Evolutionary conservation across 176 grass and related monocot genomes (phyloP).

Genomic region (Dendrocalamus sinicus): DNA sequence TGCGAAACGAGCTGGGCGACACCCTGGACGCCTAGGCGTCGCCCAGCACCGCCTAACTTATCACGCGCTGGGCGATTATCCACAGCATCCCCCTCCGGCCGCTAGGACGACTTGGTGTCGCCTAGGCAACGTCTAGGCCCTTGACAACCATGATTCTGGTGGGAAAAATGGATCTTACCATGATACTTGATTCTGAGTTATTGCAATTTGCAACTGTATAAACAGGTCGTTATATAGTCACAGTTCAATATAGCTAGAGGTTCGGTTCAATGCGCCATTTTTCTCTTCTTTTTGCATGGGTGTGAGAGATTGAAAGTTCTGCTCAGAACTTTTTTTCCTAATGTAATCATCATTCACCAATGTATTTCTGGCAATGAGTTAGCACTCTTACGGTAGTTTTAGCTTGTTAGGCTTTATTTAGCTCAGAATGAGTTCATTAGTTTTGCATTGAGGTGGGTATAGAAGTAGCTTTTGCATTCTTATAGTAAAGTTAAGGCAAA

Average conservation of each 20-base stretch:
- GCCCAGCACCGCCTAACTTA: no score
- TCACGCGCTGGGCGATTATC: no score
- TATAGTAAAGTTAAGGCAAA: conserved; percentile 2
- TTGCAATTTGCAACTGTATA: background rate
- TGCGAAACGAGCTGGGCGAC: no score
- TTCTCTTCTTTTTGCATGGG: background rate
- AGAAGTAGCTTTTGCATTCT: conserved; percentile 4
- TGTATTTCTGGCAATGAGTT: background rate
- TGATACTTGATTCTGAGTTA: background rate
- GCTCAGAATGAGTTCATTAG: background rate
- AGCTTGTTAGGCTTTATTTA: background rate
- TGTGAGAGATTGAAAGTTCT: background rate
- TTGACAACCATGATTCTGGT: background rate
- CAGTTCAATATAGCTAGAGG: background rate
- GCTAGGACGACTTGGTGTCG: no score
- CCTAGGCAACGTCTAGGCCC: no score
- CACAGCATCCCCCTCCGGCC: no score
- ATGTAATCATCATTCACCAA: background rate
- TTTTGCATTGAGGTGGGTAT: conserved; percentile 1
- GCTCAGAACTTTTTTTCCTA: background rate
- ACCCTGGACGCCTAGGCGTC: no score
- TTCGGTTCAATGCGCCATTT: background rate
- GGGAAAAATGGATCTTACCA: background rate
- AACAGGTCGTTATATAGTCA: background rate
- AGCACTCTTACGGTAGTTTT: background rate